Conservation (phyloP, 352 stramenopile species). For the Discostella stelligera region DNA sequence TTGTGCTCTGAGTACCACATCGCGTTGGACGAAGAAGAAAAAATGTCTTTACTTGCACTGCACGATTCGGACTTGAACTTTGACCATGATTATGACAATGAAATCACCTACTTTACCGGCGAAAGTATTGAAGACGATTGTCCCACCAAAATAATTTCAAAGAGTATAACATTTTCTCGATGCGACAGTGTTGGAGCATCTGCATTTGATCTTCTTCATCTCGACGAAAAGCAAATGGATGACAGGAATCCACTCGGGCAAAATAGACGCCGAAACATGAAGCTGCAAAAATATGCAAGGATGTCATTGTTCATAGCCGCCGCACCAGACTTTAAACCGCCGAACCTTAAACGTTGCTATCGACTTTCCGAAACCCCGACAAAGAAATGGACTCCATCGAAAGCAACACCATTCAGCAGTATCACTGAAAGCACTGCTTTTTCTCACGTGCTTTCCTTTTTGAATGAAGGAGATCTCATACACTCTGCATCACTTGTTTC, state of each 20-base stretch:
- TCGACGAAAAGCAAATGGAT: constrained; percentile 24
- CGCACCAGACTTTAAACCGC: constrained; percentile 24
- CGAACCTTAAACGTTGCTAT: constrained; percentile 20
- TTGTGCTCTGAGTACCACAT: constrained; percentile 38
- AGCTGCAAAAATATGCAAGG: constrained; percentile 65
- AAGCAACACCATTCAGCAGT: constrained; percentile 10
- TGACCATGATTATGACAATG: constrained; percentile 13
- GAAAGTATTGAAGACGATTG: constrained; percentile 27
- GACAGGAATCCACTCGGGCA: constrained; percentile 8
- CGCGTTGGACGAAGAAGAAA: constrained; percentile 21
- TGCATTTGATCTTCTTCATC: constrained; percentile 42
- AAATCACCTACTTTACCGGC: constrained; percentile 4
- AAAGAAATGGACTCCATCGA: constrained; percentile 10
- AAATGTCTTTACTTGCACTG: constrained; percentile 15
- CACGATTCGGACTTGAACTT: constrained; percentile 24
- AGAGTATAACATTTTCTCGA: constrained; percentile 23
- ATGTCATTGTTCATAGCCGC: constrained; percentile 65
- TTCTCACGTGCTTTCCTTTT: constrained; percentile 61
- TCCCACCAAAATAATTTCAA: constrained; percentile 15
- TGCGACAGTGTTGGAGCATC: constrained; percentile 41
- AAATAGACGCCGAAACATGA: constrained; percentile 46
- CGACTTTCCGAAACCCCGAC: constrained; percentile 23
- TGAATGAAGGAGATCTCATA: constrained; percentile 72
- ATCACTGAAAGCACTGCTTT: constrained; percentile 26
- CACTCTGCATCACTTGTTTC: constrained; percentile 59